Conservation (phyloP, 2,329 filamentous ascomycete genomes). For the Dothideomycetidae sp. region DNA sequence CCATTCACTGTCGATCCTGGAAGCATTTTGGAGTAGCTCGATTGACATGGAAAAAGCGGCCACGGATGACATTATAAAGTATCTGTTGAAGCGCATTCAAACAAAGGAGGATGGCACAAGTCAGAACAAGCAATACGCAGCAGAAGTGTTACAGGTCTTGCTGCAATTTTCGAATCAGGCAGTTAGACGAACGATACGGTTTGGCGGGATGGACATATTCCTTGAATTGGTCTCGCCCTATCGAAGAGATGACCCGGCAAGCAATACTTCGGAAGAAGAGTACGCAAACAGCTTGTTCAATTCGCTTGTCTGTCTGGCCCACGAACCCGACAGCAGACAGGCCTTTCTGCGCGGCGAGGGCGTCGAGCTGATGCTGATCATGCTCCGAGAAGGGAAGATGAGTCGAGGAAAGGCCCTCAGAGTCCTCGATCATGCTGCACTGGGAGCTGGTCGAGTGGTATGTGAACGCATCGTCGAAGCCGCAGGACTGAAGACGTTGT, state of each 20-base stretch:
- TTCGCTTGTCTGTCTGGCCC: conserved; percentile 63
- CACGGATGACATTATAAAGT: conserved; percentile 55
- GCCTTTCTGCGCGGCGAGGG: conserved; percentile 85
- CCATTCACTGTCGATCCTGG: conserved; percentile 64
- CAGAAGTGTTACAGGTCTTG: conserved; percentile 81
- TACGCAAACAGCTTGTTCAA: conserved; percentile 93
- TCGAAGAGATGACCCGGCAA: conserved; percentile 70
- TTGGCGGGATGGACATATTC: conserved; percentile 61
- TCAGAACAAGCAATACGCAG: conserved; percentile 92
- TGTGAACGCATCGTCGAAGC: conserved; percentile 69
- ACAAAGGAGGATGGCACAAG: conserved; percentile 51
- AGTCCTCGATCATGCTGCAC: conserved; percentile 68
- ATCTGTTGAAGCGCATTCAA: conserved; percentile 64
- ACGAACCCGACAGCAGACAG: conserved; percentile 58
- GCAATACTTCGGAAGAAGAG: conserved; percentile 81
- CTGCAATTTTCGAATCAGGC: conserved; percentile 60
- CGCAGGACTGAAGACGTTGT: conserved; percentile 70
- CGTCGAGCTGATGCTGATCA: conserved; percentile 78
- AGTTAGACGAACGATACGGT: conserved; percentile 42
- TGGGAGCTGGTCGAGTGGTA: conserved; percentile 43
- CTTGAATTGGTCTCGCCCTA: conserved; percentile 77
- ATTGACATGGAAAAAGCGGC: conserved; percentile 58
- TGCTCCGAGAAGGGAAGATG: conserved; percentile 78
- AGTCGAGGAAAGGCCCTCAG: conserved; percentile 68
- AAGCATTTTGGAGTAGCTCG: conserved; percentile 66